Evolutionary conservation across 2,329 filamentous ascomycete species (phyloP), one percentile per base, ranked within the genome.

Genomic region (Penicillium sp.): DNA sequence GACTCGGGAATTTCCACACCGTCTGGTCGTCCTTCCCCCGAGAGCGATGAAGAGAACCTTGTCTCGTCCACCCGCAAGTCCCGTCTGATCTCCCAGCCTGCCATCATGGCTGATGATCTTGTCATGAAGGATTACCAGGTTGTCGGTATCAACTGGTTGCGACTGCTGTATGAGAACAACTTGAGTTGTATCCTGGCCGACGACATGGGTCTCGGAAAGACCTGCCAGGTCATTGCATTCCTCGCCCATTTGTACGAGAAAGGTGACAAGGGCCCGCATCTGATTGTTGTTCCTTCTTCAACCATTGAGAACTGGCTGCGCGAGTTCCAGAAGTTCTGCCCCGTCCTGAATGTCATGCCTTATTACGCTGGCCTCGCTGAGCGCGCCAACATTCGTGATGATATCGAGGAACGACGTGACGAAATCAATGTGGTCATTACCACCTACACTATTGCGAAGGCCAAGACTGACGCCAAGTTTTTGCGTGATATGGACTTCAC

Each of bases 191-290:
- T 99, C 53, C 80, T 99, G 16, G 94, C 94, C 1, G 94, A 99
- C 70, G 94, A 99, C 70, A 99, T 99, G 94, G 94, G 80, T 43
- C 79, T 93, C 39, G 94, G 94, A 43, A 99, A 99, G 79, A 99
- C 94, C 0, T 97, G 92, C 65, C 93, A 99, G 68, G 91, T 97
- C 58, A 96, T 99, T 63, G 87, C 91, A 0, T 91, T 99, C 66
- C 81, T 99, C 43, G 89, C 91, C 14, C 88, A 96, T 65, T 79
- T 99, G 24, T 86, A 90, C 14, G 86, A 92, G 67, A 84, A 84
- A 29, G 85, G 76, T 59, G 81, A 77, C 68, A 85, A 67, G 78
- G 91, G 90, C 67, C 91, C 78, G 77, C 86, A 96, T 69, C 77
- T 99, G 34, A 84, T 99, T 36, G 87, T 99, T 27, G 94, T 97